Base-by-base conservation (phyloP, 257 asterid genomes). In the Salvia rosmarinus region DNA sequence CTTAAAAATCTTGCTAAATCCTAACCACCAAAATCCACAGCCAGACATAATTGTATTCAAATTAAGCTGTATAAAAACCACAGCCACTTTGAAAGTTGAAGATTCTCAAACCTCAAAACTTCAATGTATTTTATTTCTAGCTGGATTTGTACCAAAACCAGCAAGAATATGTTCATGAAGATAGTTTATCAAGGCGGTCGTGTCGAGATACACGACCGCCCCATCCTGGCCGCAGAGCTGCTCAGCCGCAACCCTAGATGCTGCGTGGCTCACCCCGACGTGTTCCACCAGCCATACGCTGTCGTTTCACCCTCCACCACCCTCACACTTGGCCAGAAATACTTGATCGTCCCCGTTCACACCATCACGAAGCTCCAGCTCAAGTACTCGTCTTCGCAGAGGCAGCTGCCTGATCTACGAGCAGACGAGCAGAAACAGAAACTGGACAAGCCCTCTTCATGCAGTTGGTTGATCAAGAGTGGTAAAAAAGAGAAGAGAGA, bases 121-220 rank as follows among this genome's bases (percentile, higher is more conserved):
- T 34, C 1, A 2, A 77, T 85, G 86, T 78, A 72, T 32, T 60
- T 75, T 9, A 57, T 82, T 5, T 37, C 78, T 0, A 67, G 69
- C 17, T 87, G 88, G 91, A 34, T 89, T 20, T 84, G 88, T 40
- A 74, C 54, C 13, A 76, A 65, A 2, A 87, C 34, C 76, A 77
- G 71, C 51, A 81, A 81, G 40, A 81, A 61, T n/a, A 49, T 83
- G 79, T 78, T 82, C 28, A 86, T 87, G 19, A 87, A 78, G 77
- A 82, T 87, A 44, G 84, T 87, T 39, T 86, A 85, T 76, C 89
- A 84, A 2, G 90, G 94, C 0, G 94, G 94, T 16, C 88, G 66
- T 19, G 84, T 85, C 0, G 96, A 89, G 68, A 81, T 89, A 47
- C 84, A 82, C 47, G 96, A 87, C 78, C 68, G 84, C 51, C 87